These are phyloP conservation scores for Wallemia ichthyophaga DNA, from an alignment of 1,284 basidiomycete genomes.

Conservation along the genomic window DNA sequence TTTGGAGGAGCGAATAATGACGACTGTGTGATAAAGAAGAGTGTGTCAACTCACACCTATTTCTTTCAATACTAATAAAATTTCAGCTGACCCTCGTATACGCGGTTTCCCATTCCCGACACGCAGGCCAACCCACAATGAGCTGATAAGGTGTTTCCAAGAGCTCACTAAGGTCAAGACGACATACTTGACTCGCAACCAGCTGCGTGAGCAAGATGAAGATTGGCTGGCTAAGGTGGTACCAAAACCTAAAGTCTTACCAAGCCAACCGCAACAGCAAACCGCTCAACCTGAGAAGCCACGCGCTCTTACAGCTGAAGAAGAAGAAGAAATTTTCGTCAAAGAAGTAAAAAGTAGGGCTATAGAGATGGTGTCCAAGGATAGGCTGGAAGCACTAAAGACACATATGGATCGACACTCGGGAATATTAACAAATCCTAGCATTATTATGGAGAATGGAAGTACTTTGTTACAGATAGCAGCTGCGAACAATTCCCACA, in stretches of 20 bases:
- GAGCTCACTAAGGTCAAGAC: slow-evolving; percentile 65
- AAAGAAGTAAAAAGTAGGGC: slow-evolving; percentile 43
- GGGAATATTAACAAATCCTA: slow-evolving; percentile 15
- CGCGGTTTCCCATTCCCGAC: slow-evolving; percentile 81
- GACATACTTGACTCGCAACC: slow-evolving; percentile 57
- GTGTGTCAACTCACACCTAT: slow-evolving; percentile 9
- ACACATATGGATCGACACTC: slow-evolving; percentile 54
- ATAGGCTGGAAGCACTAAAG: slow-evolving; percentile 46
- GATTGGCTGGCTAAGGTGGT: slow-evolving; percentile 47
- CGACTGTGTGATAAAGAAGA: slow-evolving; percentile 28
- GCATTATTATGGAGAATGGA: slow-evolving; percentile 1
- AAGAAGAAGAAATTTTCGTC: slow-evolving; percentile 27
- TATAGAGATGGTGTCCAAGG: slow-evolving; percentile 64
- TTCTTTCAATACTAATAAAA: neutral
- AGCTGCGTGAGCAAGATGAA: slow-evolving; percentile 54
- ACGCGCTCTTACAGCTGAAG: slow-evolving; percentile 39
- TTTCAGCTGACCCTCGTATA: slow-evolving; percentile 34
- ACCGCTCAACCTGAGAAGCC: slow-evolving; percentile 17
- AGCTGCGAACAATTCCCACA: neutral
- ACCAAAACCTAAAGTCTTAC: slow-evolving; percentile 27
- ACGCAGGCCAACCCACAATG: slow-evolving; percentile 71
- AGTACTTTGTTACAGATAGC: neutral
- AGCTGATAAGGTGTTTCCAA: slow-evolving; percentile 55
- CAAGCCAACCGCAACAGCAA: slow-evolving; percentile 5
- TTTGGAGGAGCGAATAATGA: slow-evolving; percentile 36